Base-by-base conservation (phyloP, 1,284 basidiomycete genomes). In the Ganoderma boninense region DNA sequence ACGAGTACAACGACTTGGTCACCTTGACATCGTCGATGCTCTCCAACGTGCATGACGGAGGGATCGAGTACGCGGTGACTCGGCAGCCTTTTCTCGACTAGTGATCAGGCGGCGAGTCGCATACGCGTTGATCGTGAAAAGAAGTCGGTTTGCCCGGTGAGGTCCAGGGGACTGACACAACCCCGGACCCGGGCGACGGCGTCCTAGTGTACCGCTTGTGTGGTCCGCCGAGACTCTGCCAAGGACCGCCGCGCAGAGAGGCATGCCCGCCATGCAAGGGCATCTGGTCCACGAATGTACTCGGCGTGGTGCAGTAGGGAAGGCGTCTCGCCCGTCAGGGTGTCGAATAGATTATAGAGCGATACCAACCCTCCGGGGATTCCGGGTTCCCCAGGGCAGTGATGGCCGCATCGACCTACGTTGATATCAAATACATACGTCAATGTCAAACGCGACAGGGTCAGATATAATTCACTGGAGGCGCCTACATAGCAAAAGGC, bases 1-100 rank as follows among this genome's bases (percentile, higher is more conserved):
- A 89, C 89, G 11, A 89, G 79, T 60, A 89, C 81, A 20, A 85
- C 83, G 46, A 87, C 86, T 72, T 87, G 89, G 78, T 89, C 87
- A 87, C 89, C 1, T 83, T 77, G 20, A 81, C 77, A 49, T 79
- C 79, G 26, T 87, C 87, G 0, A 83, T 84, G 78, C 89, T 90
- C 69, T 74, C 83, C 43, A n/a, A 89, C 83, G 18, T 76, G 76
- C 38, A 88, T 82, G 23, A 79, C 69, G 79, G 89, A 87, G 13
- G 85, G 86, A 71, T 84, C 85, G 74, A 89, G 84, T 11, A 84
- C 84, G 44, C 86, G 80, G 76, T 90, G 18, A 80, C 16, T 76
- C 73, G 8, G 76, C 73, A 62, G 72, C 73, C 20, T 70, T 38
- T 59, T 70, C 67, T 13, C 74, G 81, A n/a, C 69, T 66, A 5